Evolutionary conservation across 345 rosid species (phyloP), one percentile per base, ranked within the genome.

Genomic region (Euclidium syriacum): DNA sequence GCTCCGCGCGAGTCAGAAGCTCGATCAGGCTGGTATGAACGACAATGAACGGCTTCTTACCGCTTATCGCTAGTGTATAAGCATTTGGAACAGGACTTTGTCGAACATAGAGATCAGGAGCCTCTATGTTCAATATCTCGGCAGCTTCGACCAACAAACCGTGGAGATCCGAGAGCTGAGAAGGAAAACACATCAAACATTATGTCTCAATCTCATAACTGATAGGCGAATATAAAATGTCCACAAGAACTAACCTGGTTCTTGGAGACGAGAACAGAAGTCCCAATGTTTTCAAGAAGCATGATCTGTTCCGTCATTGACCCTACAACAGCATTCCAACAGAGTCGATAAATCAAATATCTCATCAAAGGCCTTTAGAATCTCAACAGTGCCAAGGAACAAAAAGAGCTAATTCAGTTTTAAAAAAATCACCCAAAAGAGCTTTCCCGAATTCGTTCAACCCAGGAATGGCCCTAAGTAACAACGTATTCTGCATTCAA

Each of bases 231-330:
- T 5, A 32, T 6, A 6, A 2, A 43, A 10, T 8, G 15, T 32
- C 40, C 36, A 42, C 19, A 62, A 29, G 25, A 32, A 41, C 58
- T 39, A 61, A 89, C 96, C 97, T 92, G 99, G 29, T 79, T 80
- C 73, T 84, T 73, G 4, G 99, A 89, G 57, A 89, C 99, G 59
- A 82, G 91, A 72, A 94, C 90, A 3, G 99, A 94, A 71, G 96
- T 89, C 26, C 99, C 99, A 64, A 94, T 94, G 68, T 94, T 94
- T 80, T 94, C 99, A 24, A 89, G 95, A 70, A 94, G 85, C 99
- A 94, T 94, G 75, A 94, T 79, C 75, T 94, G 99, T 79, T 94
- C 96, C 3, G 97, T 76, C 73, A 78, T 52, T 48, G 81, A 51
- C 30, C 95, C 96, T 91, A 83, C 76, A 79, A 49, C 58, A 79